Evolutionary conservation across 371 early-diverging fungal genomes (phyloP).

Genomic region (Rhizopus stolonifer): DNA sequence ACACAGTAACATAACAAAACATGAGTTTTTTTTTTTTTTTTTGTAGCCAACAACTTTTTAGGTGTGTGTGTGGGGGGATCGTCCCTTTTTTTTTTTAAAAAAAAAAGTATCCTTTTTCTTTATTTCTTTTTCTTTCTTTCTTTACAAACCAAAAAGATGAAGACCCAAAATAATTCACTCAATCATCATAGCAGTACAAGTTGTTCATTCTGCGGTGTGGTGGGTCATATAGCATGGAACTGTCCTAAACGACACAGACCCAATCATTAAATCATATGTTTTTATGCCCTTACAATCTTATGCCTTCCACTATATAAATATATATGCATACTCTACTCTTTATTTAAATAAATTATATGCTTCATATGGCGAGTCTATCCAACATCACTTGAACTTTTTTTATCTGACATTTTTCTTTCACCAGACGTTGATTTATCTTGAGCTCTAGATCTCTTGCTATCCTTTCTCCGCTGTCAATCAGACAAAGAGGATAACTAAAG

Average conservation of each 20-base stretch:
- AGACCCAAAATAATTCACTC: constrained; percentile 3
- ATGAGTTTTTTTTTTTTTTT: too few relatives aligned
- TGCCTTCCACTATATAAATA: not conserved
- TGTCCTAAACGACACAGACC: constrained; percentile 50
- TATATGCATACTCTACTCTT: not conserved
- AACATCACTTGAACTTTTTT: constrained; percentile 13
- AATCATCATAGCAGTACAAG: constrained; percentile 16
- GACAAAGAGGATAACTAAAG: constrained; percentile 27
- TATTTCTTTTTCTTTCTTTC: too few relatives aligned
- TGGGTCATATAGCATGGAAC: constrained; percentile 43
- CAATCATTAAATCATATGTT: constrained; percentile 11
- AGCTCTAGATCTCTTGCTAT: constrained; percentile 5
- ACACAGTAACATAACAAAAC: too few relatives aligned
- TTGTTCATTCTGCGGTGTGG: constrained; percentile 39
- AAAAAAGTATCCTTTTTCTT: too few relatives aligned
- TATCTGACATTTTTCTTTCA: constrained; percentile 2
- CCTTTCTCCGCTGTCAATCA: constrained; percentile 4
- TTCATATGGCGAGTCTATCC: constrained; percentile 24
- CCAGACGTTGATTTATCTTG: constrained; percentile 17
- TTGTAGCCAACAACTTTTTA: too few relatives aligned
- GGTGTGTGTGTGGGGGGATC: too few relatives aligned
- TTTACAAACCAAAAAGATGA: too few relatives aligned
- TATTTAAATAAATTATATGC: constrained; percentile 2
- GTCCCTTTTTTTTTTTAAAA: too few relatives aligned
- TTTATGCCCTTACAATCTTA: not conserved